Conservation (phyloP, 2,329 filamentous ascomycete genomes). For the Penicillium sp. region DNA sequence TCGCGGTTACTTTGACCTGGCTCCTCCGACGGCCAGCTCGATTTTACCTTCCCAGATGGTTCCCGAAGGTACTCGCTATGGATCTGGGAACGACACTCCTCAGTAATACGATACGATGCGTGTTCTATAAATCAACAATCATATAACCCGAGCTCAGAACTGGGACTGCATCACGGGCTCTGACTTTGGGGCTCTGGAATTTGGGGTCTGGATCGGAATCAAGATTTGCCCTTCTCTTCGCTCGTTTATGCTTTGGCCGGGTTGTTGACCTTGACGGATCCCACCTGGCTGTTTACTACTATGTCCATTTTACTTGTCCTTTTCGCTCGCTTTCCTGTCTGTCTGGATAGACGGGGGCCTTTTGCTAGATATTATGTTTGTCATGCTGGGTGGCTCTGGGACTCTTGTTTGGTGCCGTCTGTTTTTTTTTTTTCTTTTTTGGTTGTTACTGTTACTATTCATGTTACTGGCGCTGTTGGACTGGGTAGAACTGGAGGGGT, state of each 20-base stretch:
- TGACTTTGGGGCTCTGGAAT: neutral
- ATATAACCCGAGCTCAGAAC: neutral
- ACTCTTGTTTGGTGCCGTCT: conserved; percentile 7
- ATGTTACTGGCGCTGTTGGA: conserved; percentile 24
- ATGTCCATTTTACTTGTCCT: conserved; percentile 17
- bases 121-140: neutral
- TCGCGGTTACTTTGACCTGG: conserved; percentile 38
- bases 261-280: conserved; percentile 18
- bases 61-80: conserved; percentile 37
- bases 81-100: conserved; percentile 37
- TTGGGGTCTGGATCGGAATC: neutral
- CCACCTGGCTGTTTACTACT: conserved; percentile 14
- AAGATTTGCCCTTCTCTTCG: conserved; percentile 2
- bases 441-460: conserved; percentile 18
- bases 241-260: conserved; percentile 10
- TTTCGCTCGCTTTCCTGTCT: conserved; percentile 24
- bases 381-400: conserved; percentile 30
- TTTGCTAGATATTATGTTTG: conserved; percentile 27
- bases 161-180: neutral
- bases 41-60: conserved; percentile 41
- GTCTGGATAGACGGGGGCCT: conserved; percentile 39
- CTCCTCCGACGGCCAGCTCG: conserved; percentile 35
- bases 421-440: conserved; percentile 10
- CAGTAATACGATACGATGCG: conserved; percentile 23
- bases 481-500: conserved; percentile 17